Evolutionary conservation across 805 yeast genomes (phyloP).

Genomic region (Saturnispora quitensis): DNA sequence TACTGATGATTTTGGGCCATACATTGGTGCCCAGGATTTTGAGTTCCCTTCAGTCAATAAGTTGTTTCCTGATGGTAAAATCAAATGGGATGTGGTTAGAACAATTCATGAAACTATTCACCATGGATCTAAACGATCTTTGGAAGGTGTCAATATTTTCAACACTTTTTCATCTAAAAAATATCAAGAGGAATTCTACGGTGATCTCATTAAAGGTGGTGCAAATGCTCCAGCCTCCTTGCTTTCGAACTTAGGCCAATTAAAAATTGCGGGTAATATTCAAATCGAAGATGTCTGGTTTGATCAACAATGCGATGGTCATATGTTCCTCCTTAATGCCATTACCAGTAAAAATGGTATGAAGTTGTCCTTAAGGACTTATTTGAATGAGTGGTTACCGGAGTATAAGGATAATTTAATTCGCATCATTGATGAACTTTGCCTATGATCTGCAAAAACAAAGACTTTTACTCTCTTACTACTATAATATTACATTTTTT

Average conservation of each 20-base stretch:
- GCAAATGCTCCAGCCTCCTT: conserved; percentile 12
- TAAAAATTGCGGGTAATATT: background rate
- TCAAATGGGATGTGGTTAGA: conserved; percentile 8
- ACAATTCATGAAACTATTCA: conserved; percentile 5
- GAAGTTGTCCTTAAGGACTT: background rate
- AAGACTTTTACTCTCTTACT: background rate
- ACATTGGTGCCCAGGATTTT: background rate
- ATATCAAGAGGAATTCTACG: background rate
- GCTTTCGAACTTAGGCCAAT: conserved; percentile 6
- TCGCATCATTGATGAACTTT: background rate
- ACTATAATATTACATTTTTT: background rate
- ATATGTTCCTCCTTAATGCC: background rate
- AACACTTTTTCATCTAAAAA: background rate
- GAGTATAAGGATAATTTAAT: background rate
- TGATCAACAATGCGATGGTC: background rate
- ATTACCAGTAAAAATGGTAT: background rate
- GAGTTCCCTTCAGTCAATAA: conserved; percentile 12
- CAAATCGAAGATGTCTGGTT: conserved; percentile 2
- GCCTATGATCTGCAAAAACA: background rate
- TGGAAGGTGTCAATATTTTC: conserved; percentile 1
- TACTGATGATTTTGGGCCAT: conserved; percentile 1
- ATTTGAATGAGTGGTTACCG: conserved; percentile 1
- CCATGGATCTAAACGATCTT: background rate
- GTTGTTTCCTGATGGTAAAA: conserved; percentile 1
- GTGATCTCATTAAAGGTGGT: background rate